Evolutionary conservation across 1,284 basidiomycete genomes (phyloP), one percentile per base, ranked within the genome.

Genomic region (Blastosporella zonata): DNA sequence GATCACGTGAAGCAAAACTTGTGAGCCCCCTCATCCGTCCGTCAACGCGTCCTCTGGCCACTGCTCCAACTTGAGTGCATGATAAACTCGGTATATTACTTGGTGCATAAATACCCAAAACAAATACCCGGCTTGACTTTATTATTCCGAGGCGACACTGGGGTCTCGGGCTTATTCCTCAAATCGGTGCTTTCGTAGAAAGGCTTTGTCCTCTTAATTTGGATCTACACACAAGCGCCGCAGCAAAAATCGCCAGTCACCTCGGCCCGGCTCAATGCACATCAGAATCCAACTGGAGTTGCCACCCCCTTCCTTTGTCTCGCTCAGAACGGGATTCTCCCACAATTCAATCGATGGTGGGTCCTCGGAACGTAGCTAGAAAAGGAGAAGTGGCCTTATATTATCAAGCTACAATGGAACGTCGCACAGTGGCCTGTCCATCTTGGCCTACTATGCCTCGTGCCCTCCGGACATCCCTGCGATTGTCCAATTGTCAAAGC

Each of bases 221-320:
- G n/a, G n/a, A n/a, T n/a, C n/a, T n/a, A n/a, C n/a, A n/a, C n/a
- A n/a, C n/a, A n/a, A n/a, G n/a, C n/a, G n/a, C n/a, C n/a, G n/a
- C n/a, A n/a, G n/a, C n/a, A n/a, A n/a, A n/a, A n/a, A n/a, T n/a
- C n/a, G n/a, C n/a, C n/a, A n/a, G n/a, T n/a, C n/a, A n/a, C n/a
- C n/a, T n/a, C n/a, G n/a, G 18, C 22, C 23, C 18, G 27, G 45
- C 21, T n/a, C 13, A 17, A 27, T 27, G 25, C 6, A 5, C 10
- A 27, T 27, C 25, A 28, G 33, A 34, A 33, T n/a, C n/a, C n/a
- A n/a, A n/a, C n/a, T n/a, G n/a, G n/a, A 6, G 34, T 17, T 17
- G 6, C 34, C 43, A 48, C 27, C 35, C 38, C 49, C 43, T 53
- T 58, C 33, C 56, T 56, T 58, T 58, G 55, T 58, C 54, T 55